Evolutionary conservation across 2,329 filamentous ascomycete genomes (phyloP).

Genomic region (Hypoxylon sp.): DNA sequence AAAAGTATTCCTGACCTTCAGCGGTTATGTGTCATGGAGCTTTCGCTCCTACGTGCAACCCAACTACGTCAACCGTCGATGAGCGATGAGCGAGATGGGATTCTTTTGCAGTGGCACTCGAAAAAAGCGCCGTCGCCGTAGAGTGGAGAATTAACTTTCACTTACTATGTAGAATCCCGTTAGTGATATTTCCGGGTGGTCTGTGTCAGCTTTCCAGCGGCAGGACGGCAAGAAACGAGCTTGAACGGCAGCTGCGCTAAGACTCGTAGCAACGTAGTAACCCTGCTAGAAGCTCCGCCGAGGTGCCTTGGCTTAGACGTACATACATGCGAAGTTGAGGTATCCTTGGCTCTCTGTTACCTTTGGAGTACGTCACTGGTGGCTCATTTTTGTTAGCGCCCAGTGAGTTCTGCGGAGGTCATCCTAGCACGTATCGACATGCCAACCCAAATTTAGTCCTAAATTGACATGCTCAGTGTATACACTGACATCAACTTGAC

Average conservation of each 20-base stretch:
- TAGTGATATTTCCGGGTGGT: constrained; percentile 1
- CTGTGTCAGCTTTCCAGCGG: constrained; percentile 12
- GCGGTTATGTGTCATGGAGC: constrained; percentile 16
- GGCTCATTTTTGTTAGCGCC: constrained; percentile 34
- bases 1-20: constrained; percentile 11
- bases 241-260: constrained; percentile 24
- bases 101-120: background rate
- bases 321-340: background rate
- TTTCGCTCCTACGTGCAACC: constrained; percentile 21
- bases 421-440: constrained; percentile 30
- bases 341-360: constrained; percentile 36
- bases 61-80: constrained; percentile 24
- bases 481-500: constrained; percentile 46
- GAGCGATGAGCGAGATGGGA: constrained; percentile 8
- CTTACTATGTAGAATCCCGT: background rate
- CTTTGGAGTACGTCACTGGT: constrained; percentile 43
- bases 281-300: constrained; percentile 18
- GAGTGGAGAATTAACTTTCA: constrained; percentile 12
- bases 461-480: constrained; percentile 23
- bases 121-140: constrained; percentile 11
- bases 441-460: constrained; percentile 33
- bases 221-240: constrained; percentile 14
- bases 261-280: constrained; percentile 3
- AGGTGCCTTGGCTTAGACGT: constrained; percentile 9
- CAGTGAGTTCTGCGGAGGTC: constrained; percentile 25